Evolutionary conservation across 2,329 filamentous ascomycete species (phyloP), one percentile per base, ranked within the genome.

Genomic region (Cercospora nicotianae): DNA sequence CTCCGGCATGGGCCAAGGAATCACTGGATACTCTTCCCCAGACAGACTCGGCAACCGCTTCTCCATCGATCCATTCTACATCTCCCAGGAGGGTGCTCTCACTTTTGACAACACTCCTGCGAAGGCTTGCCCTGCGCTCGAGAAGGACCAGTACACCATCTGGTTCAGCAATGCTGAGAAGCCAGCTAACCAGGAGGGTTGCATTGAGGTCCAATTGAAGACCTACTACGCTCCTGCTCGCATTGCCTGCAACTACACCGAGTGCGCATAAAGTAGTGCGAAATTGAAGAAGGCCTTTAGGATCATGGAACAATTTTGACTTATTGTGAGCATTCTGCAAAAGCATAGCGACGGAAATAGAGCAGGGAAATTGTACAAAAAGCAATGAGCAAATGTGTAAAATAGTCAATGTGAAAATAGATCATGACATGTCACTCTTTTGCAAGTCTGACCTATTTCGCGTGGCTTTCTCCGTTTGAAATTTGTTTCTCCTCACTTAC

Each of bases 1-100:
- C 60, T 62, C 42, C 18, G 67, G 69, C 13, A 69, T 69, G 69
- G 67, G 69, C 30, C 55, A 59, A 36, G 55, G 55, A 5, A 12
- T 62, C 53, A 64, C 60, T 18, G 64, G 67, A 9, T 70, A 69
- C 69, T 69, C 67, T 3, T 63, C 64, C 1, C 67, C 64, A 7
- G 62, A 69, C 58, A 42, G 33, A 16, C 16, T 45, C 5, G 60
- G 61, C 3, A 45, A 36, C 10, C 67, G 65, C 13, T 62, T 60
- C 18, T 60, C 60, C 39, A 36, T 65, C 4, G 65, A 61, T 18
- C 42, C 55, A 9, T 70, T 67, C 48, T 36, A 60, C 18, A 65
- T 70, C 23, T 45, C 58, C 9, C 36, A 61, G 1, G 23, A 70
- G 6, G 67, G 67, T 45, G 31, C 65, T 26, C 62, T 70, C 28